These are phyloP conservation scores for Cyberlindnera samutprakarnensis DNA, from an alignment of 805 yeast genomes.

Conservation along the genomic window DNA sequence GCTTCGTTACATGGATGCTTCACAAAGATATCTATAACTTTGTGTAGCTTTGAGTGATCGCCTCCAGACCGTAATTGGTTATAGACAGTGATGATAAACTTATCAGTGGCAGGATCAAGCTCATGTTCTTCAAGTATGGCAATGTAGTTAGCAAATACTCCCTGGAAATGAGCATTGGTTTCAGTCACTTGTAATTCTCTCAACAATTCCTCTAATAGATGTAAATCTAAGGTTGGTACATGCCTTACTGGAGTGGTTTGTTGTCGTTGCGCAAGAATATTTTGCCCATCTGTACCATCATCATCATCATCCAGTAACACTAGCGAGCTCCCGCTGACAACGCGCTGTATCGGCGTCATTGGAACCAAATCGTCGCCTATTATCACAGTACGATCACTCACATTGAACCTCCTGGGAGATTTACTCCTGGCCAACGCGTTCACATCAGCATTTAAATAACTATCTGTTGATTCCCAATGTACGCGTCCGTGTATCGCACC, in stretches of 20 bases:
- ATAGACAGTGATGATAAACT: conserved; percentile 17
- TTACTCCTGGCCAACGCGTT: conserved; percentile 1
- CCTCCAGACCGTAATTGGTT: conserved; percentile 12
- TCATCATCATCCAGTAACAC: conserved; percentile 7
- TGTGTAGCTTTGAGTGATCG: conserved; percentile 7
- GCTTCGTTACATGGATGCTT: conserved; percentile 18
- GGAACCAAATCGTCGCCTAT: conserved; percentile 10
- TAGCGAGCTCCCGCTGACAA: conserved; percentile 19
- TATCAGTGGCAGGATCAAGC: conserved; percentile 11
- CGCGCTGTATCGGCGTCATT: conserved; percentile 13
- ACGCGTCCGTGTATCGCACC: not conserved
- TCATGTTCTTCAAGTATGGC: conserved; percentile 10
- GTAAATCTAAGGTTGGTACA: conserved; percentile 6
- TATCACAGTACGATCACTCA: conserved; percentile 17
- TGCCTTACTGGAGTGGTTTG: conserved; percentile 2
- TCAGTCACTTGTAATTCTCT: conserved; percentile 5
- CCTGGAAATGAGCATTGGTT: conserved; percentile 12
- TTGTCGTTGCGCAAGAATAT: no score
- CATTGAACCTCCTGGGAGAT: conserved; percentile 3
- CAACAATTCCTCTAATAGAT: conserved; percentile 6
- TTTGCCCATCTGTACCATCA: conserved; percentile 1
- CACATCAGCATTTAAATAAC: conserved; percentile 10
- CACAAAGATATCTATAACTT: conserved; percentile 16
- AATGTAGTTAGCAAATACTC: conserved; percentile 13
- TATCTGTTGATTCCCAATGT: conserved; percentile 12